Evolutionary conservation across 371 early-diverging fungal genomes (phyloP).

Genomic region (Homolaphlyctis polyrhiza): DNA sequence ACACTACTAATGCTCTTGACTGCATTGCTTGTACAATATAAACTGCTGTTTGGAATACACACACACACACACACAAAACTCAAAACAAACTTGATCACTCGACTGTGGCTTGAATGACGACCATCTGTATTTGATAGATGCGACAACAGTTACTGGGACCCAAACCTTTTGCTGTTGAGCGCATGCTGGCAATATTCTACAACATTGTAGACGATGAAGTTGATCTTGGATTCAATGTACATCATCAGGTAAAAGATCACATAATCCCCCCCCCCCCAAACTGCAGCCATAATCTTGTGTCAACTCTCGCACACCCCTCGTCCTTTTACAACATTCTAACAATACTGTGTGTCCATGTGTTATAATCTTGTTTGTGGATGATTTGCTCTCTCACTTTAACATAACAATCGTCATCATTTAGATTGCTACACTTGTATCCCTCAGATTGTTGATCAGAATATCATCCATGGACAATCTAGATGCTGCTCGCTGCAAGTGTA

Average conservation of each 20-base stretch:
- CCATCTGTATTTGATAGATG: too few species aligned
- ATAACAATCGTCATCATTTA: too few species aligned
- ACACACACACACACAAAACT: too few species aligned
- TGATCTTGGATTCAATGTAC: constrained; percentile 71
- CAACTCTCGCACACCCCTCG: background rate
- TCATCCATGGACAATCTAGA: constrained; percentile 71
- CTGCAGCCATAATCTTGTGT: background rate
- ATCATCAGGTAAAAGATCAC: constrained; percentile 58
- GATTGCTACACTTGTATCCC: constrained; percentile 71
- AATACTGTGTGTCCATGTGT: too few species aligned
- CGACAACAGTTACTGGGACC: constrained; percentile 89
- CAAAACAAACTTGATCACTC: too few species aligned
- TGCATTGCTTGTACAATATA: too few species aligned
- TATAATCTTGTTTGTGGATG: too few species aligned
- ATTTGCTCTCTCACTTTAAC: too few species aligned
- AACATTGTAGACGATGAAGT: constrained; percentile 70
- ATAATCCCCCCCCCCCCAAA: background rate
- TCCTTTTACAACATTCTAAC: too few species aligned
- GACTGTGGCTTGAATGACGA: too few species aligned
- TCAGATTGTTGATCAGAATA: constrained; percentile 64
- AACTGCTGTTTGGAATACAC: too few species aligned
- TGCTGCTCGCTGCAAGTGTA: constrained; percentile 76
- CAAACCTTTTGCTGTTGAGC: constrained; percentile 82
- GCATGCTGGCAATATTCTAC: constrained; percentile 93
- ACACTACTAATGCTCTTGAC: too few species aligned